Evolutionary conservation across 148 eudicot species (phyloP), one percentile per base, ranked within the genome.

Genomic region (Dysphania ambrosioides): DNA sequence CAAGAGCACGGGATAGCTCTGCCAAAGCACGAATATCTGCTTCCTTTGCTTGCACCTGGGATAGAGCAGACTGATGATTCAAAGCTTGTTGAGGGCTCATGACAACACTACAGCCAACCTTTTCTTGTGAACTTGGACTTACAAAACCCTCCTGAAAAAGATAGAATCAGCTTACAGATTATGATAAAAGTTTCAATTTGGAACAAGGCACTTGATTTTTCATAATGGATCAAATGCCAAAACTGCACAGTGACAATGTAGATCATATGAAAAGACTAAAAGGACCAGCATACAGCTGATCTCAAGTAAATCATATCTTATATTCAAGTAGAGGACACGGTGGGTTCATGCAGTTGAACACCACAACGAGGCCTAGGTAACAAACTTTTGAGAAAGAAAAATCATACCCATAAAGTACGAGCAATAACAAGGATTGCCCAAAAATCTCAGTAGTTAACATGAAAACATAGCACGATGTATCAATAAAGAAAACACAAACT

Each of bases 11-110:
- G 31, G 87, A 83, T 59, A 95, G 86, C 81, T 90, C 93, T 74
- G 96, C 93, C 79, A 95, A 80, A 81, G 97, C 99, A 78, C 82
- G 89, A 70, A 92, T 84, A 73, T 95, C 99, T 79, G 97, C 97
- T 77, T 92, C 99, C 81, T 90, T 95, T 34, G 96, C 85, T 80
- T 90, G 98, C 64, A 87, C 74, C 75, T 87, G 97, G 74, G 93
- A 79, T 53, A 80, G 67, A 70, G 77, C 44, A 83, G 86, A 79
- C 74, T 89, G 86, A 78, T 88, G 90, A 75, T 88, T 80, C 70
- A 79, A 53, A 30, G 78, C 81, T 66, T 81, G 96, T 69, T 87
- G 87, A 77, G 78, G 79, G 72, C 77, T 78, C 27, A 68, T 56
- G 59, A 78, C 62, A 71, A 90, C 89, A 66, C 72, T 79, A 69